Evolutionary conservation across 1,139 yeast species (phyloP).

Genomic region (Geotrichum carabidarum): DNA sequence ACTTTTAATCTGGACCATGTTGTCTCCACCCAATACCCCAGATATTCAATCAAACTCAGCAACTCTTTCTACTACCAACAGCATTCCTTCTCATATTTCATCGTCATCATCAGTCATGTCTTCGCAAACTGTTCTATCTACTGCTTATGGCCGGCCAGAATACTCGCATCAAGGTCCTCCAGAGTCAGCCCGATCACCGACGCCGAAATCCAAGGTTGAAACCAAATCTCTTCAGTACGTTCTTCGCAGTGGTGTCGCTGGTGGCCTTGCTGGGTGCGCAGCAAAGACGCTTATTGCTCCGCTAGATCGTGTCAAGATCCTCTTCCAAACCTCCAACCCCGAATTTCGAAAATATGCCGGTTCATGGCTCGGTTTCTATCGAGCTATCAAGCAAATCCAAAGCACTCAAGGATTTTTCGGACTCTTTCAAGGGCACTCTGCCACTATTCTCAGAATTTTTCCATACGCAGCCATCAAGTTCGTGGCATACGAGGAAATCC

Average conservation of each 20-base stretch:
- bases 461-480: conserved; percentile 97
- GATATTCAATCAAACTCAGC: neutral
- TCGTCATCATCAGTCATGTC: neutral
- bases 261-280: conserved; percentile 92
- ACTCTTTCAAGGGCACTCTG: conserved; percentile 91
- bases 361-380: conserved; percentile 65
- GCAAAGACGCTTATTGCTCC: conserved; percentile 97
- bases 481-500: conserved; percentile 92
- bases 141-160: neutral
- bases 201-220: conserved; percentile 37
- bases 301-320: conserved; percentile 84
- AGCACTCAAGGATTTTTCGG: conserved; percentile 71
- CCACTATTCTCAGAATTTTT: conserved; percentile 81
- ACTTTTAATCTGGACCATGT: neutral
- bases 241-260: conserved; percentile 80
- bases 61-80: neutral
- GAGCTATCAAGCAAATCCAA: conserved; percentile 67
- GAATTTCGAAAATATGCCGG: conserved; percentile 78
- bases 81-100: neutral
- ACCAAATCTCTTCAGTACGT: conserved; percentile 76
- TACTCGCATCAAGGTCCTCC: neutral
- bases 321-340: conserved; percentile 93
- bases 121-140: neutral
- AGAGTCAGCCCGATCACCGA: neutral
- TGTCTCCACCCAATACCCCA: conserved; percentile 8